Percentiles rank a stretch among this genome's conserved stretches.
Evolutionary conservation across 169 alveolate genomes (phyloP).

Genomic region (Plasmodium sp.): DNA sequence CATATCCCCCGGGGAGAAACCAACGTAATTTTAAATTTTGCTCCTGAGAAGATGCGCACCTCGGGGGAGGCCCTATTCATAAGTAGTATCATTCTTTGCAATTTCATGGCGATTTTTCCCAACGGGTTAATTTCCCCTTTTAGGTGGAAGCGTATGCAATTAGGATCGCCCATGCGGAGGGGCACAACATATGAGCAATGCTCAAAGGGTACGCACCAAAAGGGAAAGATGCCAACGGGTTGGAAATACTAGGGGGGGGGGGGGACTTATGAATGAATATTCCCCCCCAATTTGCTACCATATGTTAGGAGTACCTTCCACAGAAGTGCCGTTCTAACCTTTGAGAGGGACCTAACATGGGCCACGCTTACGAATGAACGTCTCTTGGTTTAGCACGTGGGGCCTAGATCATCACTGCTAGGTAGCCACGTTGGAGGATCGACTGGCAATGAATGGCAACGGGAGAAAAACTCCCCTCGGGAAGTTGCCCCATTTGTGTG

Average conservation of each 20-base stretch:
- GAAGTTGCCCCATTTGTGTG: neutral
- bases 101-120: neutral
- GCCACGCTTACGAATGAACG: neutral
- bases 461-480: neutral
- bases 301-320: neutral
- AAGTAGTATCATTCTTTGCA: neutral
- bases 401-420: neutral
- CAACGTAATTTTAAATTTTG: neutral
- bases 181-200: neutral
- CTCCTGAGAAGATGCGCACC: neutral
- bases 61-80: neutral
- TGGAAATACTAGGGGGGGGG: neutral
- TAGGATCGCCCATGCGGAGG: neutral
- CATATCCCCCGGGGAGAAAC: neutral
- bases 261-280: neutral
- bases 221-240: neutral
- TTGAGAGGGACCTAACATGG: neutral
- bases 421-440: neutral
- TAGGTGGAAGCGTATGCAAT: neutral
- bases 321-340: neutral
- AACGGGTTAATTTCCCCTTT: neutral
- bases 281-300: neutral
- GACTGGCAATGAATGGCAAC: neutral
- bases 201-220: neutral
- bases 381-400: neutral